Base-by-base conservation (phyloP, 352 stramenopile genomes). In the Phytophthora cactorum region DNA sequence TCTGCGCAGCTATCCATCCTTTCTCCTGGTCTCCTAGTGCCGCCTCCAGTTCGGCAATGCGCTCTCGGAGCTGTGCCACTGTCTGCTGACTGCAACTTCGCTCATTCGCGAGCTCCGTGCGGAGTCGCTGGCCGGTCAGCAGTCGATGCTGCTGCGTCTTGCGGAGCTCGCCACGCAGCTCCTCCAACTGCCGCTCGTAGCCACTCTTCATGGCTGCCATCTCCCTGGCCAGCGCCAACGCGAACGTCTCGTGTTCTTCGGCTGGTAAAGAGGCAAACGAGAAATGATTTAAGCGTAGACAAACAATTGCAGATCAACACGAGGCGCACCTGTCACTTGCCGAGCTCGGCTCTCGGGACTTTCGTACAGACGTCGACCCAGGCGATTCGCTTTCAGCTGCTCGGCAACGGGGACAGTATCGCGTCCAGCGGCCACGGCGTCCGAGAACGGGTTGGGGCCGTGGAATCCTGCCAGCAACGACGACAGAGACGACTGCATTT, bases 231-330 rank as follows among this genome's bases (percentile, higher is more conserved):
- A 92, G 64, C 31, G 86, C 83, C 10, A 90, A 58, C 5, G 81
- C 86, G 43, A 96, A 95, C 27, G 78, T 92, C 51, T 93, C 84
- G 15, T 88, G 81, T 25, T 91, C 83, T 53, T 91, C 83, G 10
- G 63, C 78, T 88, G 60, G 14, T 62, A 12, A 47, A 45, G 51
- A 50, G 55, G 34, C 78, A 74, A 52, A 51, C 22, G 41, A 47
- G 41, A 73, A 56, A 43, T 29, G 12, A 41, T 52, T 25, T 47
- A 27, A 58, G 17, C 28, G 4, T 6, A 14, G n/a, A 38, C 36
- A 43, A 43, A 3, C 11, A n/a, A n/a, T 12, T 34, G 29, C 7
- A 8, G 29, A 34, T 7, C 5, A 47, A 28, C 25, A 0, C 43
- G 32, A 3, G 5, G 31, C 61, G 12, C 15, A 76, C 68, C 63